These are phyloP conservation scores for Umbellularia californica DNA, from an alignment of 164 flowering plant species.

Conservation along the genomic window DNA sequence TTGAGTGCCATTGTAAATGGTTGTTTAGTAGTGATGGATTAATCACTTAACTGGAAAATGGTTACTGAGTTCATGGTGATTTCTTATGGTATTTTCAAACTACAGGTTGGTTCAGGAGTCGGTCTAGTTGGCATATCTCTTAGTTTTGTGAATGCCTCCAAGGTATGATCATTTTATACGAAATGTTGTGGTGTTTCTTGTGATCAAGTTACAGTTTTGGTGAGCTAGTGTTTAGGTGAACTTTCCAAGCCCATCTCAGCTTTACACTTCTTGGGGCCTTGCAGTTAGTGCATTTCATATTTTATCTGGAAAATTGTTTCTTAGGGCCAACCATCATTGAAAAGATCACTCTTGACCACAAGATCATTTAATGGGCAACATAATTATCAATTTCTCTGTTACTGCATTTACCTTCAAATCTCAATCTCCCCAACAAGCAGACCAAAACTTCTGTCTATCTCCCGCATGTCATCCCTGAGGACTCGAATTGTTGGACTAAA, in stretches of 20 bases:
- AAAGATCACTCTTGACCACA: not conserved
- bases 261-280: not conserved
- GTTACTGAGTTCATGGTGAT: not conserved
- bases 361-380: too few species aligned
- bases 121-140: slow-evolving; percentile 93
- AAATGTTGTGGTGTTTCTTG: not conserved
- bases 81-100: not conserved
- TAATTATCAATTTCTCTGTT: too few species aligned
- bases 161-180: slow-evolving; percentile 36
- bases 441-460: too few species aligned
- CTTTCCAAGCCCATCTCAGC: not conserved
- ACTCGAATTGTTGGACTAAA: too few species aligned
- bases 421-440: too few species aligned
- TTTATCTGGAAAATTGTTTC: too few species aligned
- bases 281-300: too few species aligned
- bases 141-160: slow-evolving; percentile 60
- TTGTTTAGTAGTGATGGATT: not conserved
- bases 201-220: too few species aligned
- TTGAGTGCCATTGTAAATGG: not conserved
- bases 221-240: not conserved
- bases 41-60: not conserved
- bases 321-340: not conserved
- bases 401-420: not conserved
- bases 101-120: slow-evolving; percentile 94
- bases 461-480: too few species aligned